Percentiles rank a stretch among this genome's conserved stretches.
phyloP scores from a whole-genome alignment of 352 stramenopile genomes.

The Globisporangium echinulatum region DNA sequence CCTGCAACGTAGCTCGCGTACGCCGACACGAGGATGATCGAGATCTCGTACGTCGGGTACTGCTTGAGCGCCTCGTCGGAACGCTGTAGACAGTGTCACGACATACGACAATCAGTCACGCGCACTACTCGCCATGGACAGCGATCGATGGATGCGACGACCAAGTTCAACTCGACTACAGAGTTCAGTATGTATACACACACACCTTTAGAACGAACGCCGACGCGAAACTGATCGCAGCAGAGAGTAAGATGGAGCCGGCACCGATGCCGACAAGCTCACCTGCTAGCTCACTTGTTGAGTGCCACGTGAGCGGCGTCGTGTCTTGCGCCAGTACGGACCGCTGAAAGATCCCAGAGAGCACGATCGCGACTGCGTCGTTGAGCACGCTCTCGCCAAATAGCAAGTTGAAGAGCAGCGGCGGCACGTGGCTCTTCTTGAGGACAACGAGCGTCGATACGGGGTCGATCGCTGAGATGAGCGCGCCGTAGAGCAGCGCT shows the following conservation, averaged over 20 bases:
- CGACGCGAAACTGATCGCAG: conserved; percentile 36
- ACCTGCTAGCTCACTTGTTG: too few relatives aligned
- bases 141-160: too few relatives aligned
- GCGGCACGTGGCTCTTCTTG: conserved; percentile 35
- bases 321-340: conserved; percentile 22
- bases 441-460: conserved; percentile 77
- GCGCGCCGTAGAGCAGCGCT: conserved; percentile 63
- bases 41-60: conserved; percentile 65
- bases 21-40: conserved; percentile 39
- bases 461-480: conserved; percentile 81
- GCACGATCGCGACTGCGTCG: conserved; percentile 49
- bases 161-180: too few relatives aligned
- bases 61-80: conserved; percentile 10
- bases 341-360: conserved; percentile 55
- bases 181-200: too few relatives aligned
- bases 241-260: conserved; percentile 39
- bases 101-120: too few relatives aligned
- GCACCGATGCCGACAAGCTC: conserved; percentile 31
- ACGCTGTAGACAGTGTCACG: background rate
- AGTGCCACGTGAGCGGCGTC: conserved; percentile 13
- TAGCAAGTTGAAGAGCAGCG: conserved; percentile 81
- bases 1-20: conserved; percentile 38
- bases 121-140: too few relatives aligned
- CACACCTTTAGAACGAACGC: conserved; percentile 18
- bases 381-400: conserved; percentile 87